Evolutionary conservation across 495 filamentous ascomycete genomes (phyloP), one percentile per base, ranked within the genome.

Genomic region (Talaromyces liani): DNA sequence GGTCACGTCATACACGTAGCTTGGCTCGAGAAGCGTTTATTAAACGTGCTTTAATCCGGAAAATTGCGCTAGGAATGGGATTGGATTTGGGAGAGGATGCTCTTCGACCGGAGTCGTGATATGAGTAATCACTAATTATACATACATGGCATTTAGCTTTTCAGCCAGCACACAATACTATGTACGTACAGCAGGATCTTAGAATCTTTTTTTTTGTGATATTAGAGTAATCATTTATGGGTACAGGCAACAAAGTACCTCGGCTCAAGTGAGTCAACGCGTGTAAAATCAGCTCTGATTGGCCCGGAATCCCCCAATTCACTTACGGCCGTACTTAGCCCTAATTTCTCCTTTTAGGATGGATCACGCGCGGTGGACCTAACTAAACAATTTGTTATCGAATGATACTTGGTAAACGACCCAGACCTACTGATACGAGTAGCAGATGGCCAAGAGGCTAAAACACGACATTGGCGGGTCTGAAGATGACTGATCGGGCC

Each of bases 21-120:
- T 75, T 98, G 33, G 92, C 91, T 2, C 79, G 94, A 60, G 94
- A 98, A 77, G 91, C 90, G 74, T 97, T 92, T 71, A 71, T 95
- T 69, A 93, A 95, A 77, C 91, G 92, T 73, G 92, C 91, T 2
- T 74, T 97, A 54, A 89, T 90, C 66, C 87, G 85, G 70, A 98
- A 98, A 83, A 96, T 97, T 72, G 89, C 85, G 2, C 77, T 76
- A 61, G 92, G 93, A 0, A 92, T 98, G 90, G 91, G 90, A 4
- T 75, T 92, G 65, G 74, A 77, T 29, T 65, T 77, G 66, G 66
- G 61, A 45, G 45, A 62, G 14, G 60, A 36, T 56, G 20, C 27
- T 25, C 12, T 41, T 14, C 20, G 57, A 3, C 27, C 29, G 12
- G 57, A 49, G 45, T 49, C 45, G 45, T 20, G 18, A 49, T 20